Percentiles rank a stretch among this genome's conserved stretches.
phyloP scores from a whole-genome alignment of 352 stramenopile genomes.

The Pythium pyrilobum region DNA sequence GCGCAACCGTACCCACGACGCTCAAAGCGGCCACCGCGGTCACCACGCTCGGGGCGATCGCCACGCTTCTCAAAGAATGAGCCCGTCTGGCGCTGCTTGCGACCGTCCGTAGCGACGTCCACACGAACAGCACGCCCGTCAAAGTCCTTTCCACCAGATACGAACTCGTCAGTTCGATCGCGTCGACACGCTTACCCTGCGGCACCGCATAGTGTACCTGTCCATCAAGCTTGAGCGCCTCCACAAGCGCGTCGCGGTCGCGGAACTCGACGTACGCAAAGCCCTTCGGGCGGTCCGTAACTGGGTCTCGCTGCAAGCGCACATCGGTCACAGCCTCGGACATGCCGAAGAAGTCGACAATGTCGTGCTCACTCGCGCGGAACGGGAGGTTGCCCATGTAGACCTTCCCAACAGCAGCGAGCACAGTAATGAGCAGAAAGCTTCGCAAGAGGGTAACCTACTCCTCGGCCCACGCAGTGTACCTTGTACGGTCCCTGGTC shows the following conservation, averaged over 20 bases:
- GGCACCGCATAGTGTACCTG: conserved; percentile 4
- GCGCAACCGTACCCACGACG: conserved; percentile 25
- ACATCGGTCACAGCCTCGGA: conserved; percentile 59
- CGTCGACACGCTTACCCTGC: background rate
- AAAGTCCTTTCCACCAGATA: too few relatives aligned
- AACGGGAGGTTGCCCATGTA: conserved; percentile 84
- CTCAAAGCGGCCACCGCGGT: conserved; percentile 15
- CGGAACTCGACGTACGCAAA: conserved; percentile 85
- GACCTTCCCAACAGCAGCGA: conserved; percentile 32
- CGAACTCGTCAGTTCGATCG: background rate
- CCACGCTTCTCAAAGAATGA: conserved; percentile 47
- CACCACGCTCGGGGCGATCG: conserved; percentile 10
- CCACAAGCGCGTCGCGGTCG: conserved; percentile 56
- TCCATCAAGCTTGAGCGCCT: conserved; percentile 60
- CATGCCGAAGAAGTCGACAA: conserved; percentile 61
- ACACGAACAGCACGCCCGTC: conserved; percentile 54
- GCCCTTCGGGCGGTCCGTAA: conserved; percentile 66
- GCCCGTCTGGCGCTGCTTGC: conserved; percentile 38
- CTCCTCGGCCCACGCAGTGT: background rate
- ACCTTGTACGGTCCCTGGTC: conserved; percentile 78
- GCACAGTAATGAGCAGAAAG: too few relatives aligned
- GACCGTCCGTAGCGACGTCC: conserved; percentile 62
- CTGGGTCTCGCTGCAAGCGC: conserved; percentile 56
- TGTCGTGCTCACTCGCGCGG: conserved; percentile 54
- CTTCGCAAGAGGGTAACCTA: too few relatives aligned